Evolutionary conservation across 768 basidiomycete genomes (phyloP).

Genomic region (Mycena kentingensis): DNA sequence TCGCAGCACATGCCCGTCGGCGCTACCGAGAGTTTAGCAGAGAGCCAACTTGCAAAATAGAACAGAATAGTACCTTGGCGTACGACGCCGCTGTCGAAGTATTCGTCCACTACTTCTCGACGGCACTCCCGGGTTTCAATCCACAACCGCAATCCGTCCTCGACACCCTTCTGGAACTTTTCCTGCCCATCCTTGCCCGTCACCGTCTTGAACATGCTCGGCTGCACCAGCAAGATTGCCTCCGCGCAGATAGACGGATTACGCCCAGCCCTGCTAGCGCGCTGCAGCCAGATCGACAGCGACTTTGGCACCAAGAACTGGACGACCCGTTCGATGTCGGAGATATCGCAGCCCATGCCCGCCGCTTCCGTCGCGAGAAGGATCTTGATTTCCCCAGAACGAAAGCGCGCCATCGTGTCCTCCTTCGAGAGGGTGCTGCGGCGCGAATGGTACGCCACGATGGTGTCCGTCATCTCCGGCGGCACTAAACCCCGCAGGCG

Average conservation of each 20-base stretch:
- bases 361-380: too few relatives aligned
- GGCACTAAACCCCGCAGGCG: conserved; percentile 5
- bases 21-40: not conserved
- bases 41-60: not conserved
- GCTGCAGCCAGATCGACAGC: conserved; percentile 28
- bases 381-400: conserved; percentile 20
- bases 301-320: conserved; percentile 30
- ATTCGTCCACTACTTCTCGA: conserved; percentile 25
- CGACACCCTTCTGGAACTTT: conserved; percentile 21
- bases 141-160: conserved; percentile 27
- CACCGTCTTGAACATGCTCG: conserved; percentile 16
- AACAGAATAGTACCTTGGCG: conserved; percentile 10
- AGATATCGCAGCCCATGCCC: conserved; percentile 34
- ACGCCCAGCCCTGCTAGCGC: conserved; percentile 23
- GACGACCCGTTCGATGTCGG: conserved; percentile 29
- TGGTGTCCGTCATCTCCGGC: not conserved
- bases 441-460: conserved; percentile 16
- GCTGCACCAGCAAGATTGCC: conserved; percentile 18
- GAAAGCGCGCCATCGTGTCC: conserved; percentile 20
- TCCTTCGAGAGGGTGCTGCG: conserved; percentile 17
- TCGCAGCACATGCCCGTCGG: conserved; percentile 19
- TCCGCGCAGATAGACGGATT: conserved; percentile 1
- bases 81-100: conserved; percentile 27
- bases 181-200: conserved; percentile 6
- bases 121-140: conserved; percentile 27